Base-by-base conservation (phyloP, 331 rosid species). In the Arachis monticola region DNA sequence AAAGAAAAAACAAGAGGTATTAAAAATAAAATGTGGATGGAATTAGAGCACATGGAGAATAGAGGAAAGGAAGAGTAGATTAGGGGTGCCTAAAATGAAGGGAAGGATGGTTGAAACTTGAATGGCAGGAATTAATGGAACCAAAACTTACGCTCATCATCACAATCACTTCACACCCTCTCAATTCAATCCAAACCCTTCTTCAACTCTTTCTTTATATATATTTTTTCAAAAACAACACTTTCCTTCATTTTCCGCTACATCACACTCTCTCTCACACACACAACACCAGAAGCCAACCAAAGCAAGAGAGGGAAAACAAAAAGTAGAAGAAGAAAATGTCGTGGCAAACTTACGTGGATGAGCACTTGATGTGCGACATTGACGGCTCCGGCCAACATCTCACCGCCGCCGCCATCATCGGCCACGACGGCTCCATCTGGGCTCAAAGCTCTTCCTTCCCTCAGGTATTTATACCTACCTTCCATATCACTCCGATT, bases 331-430 rank as follows among this genome's bases (percentile, higher is more conserved):
- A 40, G 7, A 8, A 42, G 6, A 86, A 67, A 67, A 93, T 93
- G 98, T 93, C 98, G 83, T 93, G 96, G 98, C 97, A 93, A 79
- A 78, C 97, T 2, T 93, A 93, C 58, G 98, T 93, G 1, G 98
- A 93, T 70, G 98, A 93, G 0, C 98, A 93, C 74, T 85, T 93
- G 96, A 88, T 93, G 97, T 93, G 98, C 74, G 98, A 93, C 60
- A 87, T 87, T 10, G 97, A 92, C 1, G 97, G 96, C 81, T 87
- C 88, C 0, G 96, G 97, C 52, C 92, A 93, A 30, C 88, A 83
- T 52, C 98, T 93, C 79, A 0, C 87, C 7, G 83, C 97, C 47
- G 67, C 98, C 10, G 97, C 98, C 80, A 91, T 93, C 56, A 5
- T 92, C 55, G 96, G 97, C 58, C 92, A 65, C 47, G 98, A 89